Evolutionary conservation across 768 basidiomycete genomes (phyloP).

Genomic region (Kwoniella botswanensis): DNA sequence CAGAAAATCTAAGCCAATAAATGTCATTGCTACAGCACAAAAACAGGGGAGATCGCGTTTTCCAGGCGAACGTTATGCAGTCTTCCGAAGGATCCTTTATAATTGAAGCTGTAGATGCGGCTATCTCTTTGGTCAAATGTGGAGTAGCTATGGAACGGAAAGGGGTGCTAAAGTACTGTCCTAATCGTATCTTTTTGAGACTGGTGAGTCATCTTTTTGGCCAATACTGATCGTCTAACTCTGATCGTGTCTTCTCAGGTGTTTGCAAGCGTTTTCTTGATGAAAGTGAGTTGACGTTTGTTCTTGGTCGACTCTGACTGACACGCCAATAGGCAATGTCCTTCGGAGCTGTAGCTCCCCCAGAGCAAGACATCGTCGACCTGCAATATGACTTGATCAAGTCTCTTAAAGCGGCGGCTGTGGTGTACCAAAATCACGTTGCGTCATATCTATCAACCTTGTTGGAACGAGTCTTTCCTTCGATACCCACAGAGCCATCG

Average conservation of each 20-base stretch:
- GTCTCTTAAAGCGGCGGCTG: not conserved
- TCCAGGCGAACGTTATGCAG: conserved; percentile 1
- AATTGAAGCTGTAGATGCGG: conserved; percentile 7
- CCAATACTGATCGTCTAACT: not conserved
- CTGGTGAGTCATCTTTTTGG: not conserved
- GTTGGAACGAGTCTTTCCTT: conserved; percentile 1
- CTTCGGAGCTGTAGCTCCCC: conserved; percentile 8
- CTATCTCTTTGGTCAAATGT: conserved; percentile 2
- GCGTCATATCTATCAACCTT: conserved; percentile 6
- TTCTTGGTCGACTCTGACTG: not conserved
- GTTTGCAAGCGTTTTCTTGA: conserved; percentile 5
- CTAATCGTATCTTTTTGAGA: not conserved
- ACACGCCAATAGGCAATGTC: conserved; percentile 1
- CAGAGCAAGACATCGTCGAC: conserved; percentile 3
- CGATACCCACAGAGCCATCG: conserved; percentile 3
- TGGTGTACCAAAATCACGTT: not conserved
- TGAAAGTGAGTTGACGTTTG: not conserved
- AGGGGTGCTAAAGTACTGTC: conserved; percentile 3
- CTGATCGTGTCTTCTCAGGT: not conserved
- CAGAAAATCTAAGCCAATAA: too few relatives aligned
- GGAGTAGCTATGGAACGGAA: conserved; percentile 10
- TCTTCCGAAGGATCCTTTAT: conserved; percentile 8
- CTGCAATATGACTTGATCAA: not conserved
- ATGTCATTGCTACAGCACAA: not conserved
- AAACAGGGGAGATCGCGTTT: conserved; percentile 3